Evolutionary conservation across 2,329 filamentous ascomycete genomes (phyloP).

Genomic region (Cladosporium sp.): DNA sequence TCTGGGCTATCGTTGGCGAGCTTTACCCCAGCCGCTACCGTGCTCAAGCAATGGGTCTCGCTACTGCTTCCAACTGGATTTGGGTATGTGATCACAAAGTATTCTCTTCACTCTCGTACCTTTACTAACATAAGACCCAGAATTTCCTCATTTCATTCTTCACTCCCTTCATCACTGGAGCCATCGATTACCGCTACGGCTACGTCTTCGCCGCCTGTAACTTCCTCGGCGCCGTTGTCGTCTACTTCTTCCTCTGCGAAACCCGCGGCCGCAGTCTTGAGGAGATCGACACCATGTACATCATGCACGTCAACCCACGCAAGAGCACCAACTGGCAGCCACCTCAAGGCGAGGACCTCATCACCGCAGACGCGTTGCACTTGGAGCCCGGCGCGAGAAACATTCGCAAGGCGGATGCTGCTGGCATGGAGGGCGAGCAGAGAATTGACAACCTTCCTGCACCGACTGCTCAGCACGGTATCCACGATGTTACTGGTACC

Average conservation of each 20-base stretch:
- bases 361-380: conserved; percentile 23
- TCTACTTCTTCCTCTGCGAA: conserved; percentile 76
- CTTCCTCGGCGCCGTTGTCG: conserved; percentile 33
- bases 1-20: conserved; percentile 64
- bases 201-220: conserved; percentile 32
- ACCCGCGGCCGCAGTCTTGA: conserved; percentile 69
- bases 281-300: conserved; percentile 76
- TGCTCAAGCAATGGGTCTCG: conserved; percentile 55
- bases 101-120: not conserved
- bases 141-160: conserved; percentile 30
- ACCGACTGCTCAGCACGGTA: conserved; percentile 23
- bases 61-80: conserved; percentile 61
- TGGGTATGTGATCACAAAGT: conserved; percentile 14
- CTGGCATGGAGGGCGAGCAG: conserved; percentile 27
- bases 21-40: conserved; percentile 40
- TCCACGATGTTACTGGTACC: conserved; percentile 27
- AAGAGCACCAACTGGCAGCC: conserved; percentile 28
- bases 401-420: conserved; percentile 26
- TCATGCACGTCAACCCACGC: conserved; percentile 36
- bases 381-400: conserved; percentile 21
- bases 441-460: conserved; percentile 23
- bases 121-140: not conserved
- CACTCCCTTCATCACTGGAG: conserved; percentile 26
- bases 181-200: conserved; percentile 33
- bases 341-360: conserved; percentile 21